Base-by-base conservation (phyloP, 441 rosid species). In the Manihot esculenta region DNA sequence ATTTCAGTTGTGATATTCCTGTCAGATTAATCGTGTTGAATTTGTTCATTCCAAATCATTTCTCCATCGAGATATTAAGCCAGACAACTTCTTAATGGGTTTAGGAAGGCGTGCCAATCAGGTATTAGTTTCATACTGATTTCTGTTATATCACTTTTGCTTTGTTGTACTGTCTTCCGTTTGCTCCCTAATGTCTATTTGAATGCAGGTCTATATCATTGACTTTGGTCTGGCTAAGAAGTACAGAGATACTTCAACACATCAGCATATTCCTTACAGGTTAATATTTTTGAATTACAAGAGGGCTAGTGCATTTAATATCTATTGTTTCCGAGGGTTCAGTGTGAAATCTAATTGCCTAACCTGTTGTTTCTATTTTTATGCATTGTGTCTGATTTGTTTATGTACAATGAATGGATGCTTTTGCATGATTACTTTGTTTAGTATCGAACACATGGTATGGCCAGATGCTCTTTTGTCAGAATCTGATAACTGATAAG, bases 221-320 rank as follows among this genome's bases (percentile, higher is more conserved):
- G 99, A 96, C 81, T 96, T 96, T 78, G 99, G 99, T 76, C 81
- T 96, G 79, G 99, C 98, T 70, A 96, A 96, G 93, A 96, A 90
- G 77, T 95, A 93, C 62, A 82, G 97, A 61, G 99, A 96, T 85
- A 78, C 86, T 68, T 87, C 97, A 64, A 91, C 94, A 1, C 97
- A 90, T 78, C 97, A 87, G 74, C 99, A 96, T 79, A 96, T 96
- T 82, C 93, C 97, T 65, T 96, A 96, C 87, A 87, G 97, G 98
- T 96, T 62, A 77, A 80, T 67, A 44, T n/a, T 56, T 68, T 51
- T 30, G 13, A 58, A 30, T 20, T 64, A 14, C 2, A 55, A 35
- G 17, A 67, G 23, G 51, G 35, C 49, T 12, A 23, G 14, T 58
- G 45, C 10, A 51, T 55, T 23, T 30, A 41, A 48, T 62, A 24